A percentile compares a stretch with the other conserved stretches of the same genome.
Evolutionary conservation across 169 alveolate genomes (phyloP).

Genomic region (Amoebophrya sp.): DNA sequence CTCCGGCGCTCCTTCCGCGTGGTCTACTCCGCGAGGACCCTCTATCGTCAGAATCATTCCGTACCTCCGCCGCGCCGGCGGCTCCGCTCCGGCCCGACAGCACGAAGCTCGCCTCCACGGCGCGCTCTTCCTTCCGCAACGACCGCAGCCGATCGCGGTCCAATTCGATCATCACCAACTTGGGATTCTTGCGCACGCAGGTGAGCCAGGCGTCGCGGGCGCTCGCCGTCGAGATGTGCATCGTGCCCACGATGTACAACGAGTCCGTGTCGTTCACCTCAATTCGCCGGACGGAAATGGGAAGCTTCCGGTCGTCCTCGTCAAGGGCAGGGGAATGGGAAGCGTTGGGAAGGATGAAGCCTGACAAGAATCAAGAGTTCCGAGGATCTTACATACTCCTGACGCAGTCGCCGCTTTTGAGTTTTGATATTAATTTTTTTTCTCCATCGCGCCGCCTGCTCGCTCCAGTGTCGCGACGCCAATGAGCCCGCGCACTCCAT

Average conservation of each 20-base stretch:
- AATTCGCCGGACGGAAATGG: neutral
- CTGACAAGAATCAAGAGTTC: too few species aligned
- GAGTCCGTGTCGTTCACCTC: neutral
- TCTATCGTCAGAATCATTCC: too few species aligned
- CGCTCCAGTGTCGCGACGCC: neutral
- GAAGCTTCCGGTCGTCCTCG: neutral
- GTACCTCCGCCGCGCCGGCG: too few species aligned
- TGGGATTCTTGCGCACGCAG: neutral
- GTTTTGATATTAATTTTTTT: neutral
- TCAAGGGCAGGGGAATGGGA: neutral
- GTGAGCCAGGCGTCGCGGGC: neutral
- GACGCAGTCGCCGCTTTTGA: neutral
- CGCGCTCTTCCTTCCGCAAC: neutral
- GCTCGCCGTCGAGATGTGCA: neutral
- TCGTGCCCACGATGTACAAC: neutral
- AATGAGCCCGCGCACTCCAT: too few species aligned
- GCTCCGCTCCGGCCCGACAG: too few species aligned
- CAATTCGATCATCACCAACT: neutral
- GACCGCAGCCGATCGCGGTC: neutral
- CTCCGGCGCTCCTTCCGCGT: too few species aligned
- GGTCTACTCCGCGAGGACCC: too few species aligned
- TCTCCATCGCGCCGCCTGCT: neutral
- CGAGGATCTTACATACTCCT: neutral
- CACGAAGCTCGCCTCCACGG: too few species aligned
- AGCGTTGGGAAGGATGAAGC: neutral